A percentile compares a stretch with the other conserved stretches of the same genome.
These are phyloP conservation scores for Termitomyces sp. DNA, from an alignment of 768 basidiomycete species.

Conservation along the genomic window DNA sequence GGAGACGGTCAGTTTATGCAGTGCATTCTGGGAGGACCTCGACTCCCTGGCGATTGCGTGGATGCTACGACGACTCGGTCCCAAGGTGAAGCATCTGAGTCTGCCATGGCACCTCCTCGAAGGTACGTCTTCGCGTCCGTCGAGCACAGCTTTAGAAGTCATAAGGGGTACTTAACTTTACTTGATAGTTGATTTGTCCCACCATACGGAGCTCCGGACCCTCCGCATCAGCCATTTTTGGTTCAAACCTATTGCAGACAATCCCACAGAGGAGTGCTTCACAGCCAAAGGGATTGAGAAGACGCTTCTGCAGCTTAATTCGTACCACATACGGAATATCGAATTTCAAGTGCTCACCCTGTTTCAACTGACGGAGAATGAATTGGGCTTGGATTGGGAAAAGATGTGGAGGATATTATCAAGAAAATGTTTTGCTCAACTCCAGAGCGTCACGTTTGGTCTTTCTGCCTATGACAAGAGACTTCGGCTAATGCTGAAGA, in stretches of 20 bases:
- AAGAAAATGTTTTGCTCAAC: slow-evolving; percentile 8
- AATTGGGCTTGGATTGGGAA: slow-evolving; percentile 14
- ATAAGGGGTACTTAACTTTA: not conserved
- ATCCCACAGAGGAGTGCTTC: slow-evolving; percentile 13
- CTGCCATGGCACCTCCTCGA: slow-evolving; percentile 21
- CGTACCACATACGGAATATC: slow-evolving; percentile 11
- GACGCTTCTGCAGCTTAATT: slow-evolving; percentile 13
- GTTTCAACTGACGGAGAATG: slow-evolving; percentile 8
- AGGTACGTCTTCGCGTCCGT: slow-evolving; percentile 13
- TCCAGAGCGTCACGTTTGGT: slow-evolving; percentile 10
- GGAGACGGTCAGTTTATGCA: slow-evolving; percentile 13
- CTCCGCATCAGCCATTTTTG: slow-evolving; percentile 20
- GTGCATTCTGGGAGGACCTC: slow-evolving; percentile 18
- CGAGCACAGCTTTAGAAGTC: not conserved
- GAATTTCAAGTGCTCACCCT: slow-evolving; percentile 11
- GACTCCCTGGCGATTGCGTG: slow-evolving; percentile 18
- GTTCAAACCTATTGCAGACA: slow-evolving; percentile 13
- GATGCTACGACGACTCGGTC: slow-evolving; percentile 19
- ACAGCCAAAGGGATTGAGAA: slow-evolving; percentile 14
- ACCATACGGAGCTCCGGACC: slow-evolving; percentile 15
- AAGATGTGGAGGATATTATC: slow-evolving; percentile 13
- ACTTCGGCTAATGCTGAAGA: slow-evolving; percentile 10
- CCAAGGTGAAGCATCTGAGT: slow-evolving; percentile 18
- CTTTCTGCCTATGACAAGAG: slow-evolving; percentile 11
- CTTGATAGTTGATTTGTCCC: slow-evolving; percentile 15